Conservation (phyloP, 257 asterid genomes). For the Marsdenia floribunda region DNA sequence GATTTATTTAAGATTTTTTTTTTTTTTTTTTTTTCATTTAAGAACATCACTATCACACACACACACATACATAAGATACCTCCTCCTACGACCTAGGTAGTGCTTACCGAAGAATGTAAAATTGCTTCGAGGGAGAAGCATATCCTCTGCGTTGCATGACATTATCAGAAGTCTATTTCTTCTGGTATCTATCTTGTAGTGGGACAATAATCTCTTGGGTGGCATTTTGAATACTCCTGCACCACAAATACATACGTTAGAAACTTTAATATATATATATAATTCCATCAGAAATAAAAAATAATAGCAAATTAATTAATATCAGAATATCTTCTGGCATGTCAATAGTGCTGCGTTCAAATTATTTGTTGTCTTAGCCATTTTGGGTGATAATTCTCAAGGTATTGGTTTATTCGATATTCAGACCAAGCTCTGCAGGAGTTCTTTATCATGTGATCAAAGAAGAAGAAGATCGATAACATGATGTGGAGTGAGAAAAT, state of each 20-base stretch:
- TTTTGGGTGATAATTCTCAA: too few species aligned
- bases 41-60: neutral
- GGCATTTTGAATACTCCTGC: constrained; percentile 95
- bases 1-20: too few species aligned
- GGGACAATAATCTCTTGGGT: constrained; percentile 78
- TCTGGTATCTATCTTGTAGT: constrained; percentile 70
- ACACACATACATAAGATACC: too few species aligned
- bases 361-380: too few species aligned
- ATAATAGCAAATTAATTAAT: neutral
- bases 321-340: too few species aligned
- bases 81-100: neutral
- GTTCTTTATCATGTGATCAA: too few species aligned
- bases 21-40: too few species aligned
- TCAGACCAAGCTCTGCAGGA: too few species aligned
- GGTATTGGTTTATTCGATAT: too few species aligned
- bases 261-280: neutral
- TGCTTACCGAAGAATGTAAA: constrained; percentile 74
- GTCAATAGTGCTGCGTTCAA: too few species aligned
- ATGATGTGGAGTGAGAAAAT: too few species aligned
- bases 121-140: constrained; percentile 88
- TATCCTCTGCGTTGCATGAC: constrained; percentile 99
- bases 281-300: neutral
- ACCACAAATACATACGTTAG: neutral
- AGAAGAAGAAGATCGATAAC: too few species aligned
- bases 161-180: constrained; percentile 63